Conservation (phyloP, 371 early-diverging fungal species). For the Racocetra persica region DNA sequence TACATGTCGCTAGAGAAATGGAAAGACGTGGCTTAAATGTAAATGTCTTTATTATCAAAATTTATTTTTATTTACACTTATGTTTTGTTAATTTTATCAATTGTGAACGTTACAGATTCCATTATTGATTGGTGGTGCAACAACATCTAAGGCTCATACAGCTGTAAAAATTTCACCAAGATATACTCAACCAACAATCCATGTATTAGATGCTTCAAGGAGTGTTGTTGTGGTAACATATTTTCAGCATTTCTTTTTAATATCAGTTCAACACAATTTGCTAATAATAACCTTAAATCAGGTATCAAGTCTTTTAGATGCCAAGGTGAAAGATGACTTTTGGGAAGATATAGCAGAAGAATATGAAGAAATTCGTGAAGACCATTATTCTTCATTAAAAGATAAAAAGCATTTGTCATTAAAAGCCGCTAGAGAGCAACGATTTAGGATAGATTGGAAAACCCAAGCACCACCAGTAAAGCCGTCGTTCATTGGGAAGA, state of each 20-base stretch:
- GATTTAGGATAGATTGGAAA: conserved; percentile 72
- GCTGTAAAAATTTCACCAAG: conserved; percentile 95
- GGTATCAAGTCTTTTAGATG: conserved; percentile 80
- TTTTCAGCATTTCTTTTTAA: not conserved
- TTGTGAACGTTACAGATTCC: conserved; percentile 60
- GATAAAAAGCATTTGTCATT: conserved; percentile 78
- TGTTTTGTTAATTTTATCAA: not conserved
- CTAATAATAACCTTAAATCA: conserved; percentile 48
- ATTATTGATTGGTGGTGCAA: conserved; percentile 93
- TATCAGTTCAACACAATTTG: conserved; percentile 46
- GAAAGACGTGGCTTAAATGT: conserved; percentile 85
- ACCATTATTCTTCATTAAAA: conserved; percentile 90
- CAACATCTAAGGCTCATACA: conserved; percentile 94
- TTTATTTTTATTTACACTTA: not conserved
- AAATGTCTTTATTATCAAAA: conserved; percentile 12
- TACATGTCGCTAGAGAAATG: conserved; percentile 90
- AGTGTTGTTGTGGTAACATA: conserved; percentile 66
- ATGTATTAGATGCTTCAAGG: conserved; percentile 83
- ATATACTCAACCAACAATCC: conserved; percentile 72
- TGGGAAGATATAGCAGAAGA: conserved; percentile 88
- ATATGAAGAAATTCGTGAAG: conserved; percentile 91
- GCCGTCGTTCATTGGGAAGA: conserved; percentile 83
- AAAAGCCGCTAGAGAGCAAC: conserved; percentile 70
- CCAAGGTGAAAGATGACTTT: conserved; percentile 78
- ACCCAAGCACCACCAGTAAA: conserved; percentile 65